Evolutionary conservation across 73 alveolate species (phyloP), one percentile per base, ranked within the genome.

Genomic region (Paramecium tetraurelia): DNA sequence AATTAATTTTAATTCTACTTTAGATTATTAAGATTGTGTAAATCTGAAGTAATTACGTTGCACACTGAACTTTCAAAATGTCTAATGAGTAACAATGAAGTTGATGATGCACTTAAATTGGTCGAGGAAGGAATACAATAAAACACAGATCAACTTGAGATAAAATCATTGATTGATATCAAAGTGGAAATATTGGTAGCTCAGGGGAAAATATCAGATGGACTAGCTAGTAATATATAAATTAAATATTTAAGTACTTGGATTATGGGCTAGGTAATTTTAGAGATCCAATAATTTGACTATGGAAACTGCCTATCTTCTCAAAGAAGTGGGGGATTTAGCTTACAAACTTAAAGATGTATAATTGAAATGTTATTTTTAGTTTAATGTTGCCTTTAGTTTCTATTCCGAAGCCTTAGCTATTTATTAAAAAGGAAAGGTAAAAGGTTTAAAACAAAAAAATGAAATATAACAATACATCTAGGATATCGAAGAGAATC

Each of bases 211-310:
- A 68, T 68, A 68, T 68, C 85, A 2, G 85, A 68, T 33, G 85
- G 53, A 68, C 22, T 68, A 68, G 41, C 85, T n/a, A 53, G 69
- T 53, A n/a, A 18, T 5, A 20, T 18, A 12, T 53, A 16, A 53
- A 0, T 53, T 20, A 53, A 1, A 18, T 40, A 7, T 53, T 53
- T 53, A 53, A 31, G 53, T 68, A 68, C 41, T 68, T 33, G 85
- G 83, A 59, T 59, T 59, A 59, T 59, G 83, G 83, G 83, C 83
- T 18, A 59, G 83, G 21, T 27, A 59, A 59, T 68, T 68, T 68
- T 20, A 68, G 27, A 68, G 85, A 24, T 20, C 85, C 22, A 68
- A 68, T 68, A 68, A 68, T 68, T 68, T 68, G 22, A 31, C 85
- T 14, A 31, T 68, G 48, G 85, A 68, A 24, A 68, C 85, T 68